Base-by-base conservation (phyloP, 805 yeast genomes). In the Lachancea quebecensis region DNA sequence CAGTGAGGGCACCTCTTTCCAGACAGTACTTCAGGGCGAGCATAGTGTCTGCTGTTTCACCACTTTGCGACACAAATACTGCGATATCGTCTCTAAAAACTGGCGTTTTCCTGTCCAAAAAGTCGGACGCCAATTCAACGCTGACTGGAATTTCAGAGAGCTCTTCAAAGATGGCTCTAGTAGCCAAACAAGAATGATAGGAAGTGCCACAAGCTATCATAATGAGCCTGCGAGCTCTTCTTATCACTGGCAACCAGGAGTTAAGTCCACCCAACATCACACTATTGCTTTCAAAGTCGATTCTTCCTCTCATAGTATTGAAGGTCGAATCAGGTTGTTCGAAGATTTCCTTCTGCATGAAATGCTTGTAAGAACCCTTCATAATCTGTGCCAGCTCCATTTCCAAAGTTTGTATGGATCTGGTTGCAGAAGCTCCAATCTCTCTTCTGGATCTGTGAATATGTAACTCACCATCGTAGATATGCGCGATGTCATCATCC, bases 191-290 rank as follows among this genome's bases (percentile, higher is more conserved):
- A 14, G 99, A 93, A 70, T 93, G 99, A 65, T 90, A 93, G 0
- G 99, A 93, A 6, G 99, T 93, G 72, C 99, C 99, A 72, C 99
- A 93, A 1, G 99, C 99, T 70, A 93, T 86, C 98, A 93, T 93
- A 49, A 90, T 86, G 58, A 93, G 77, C 69, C 99, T 81, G 70
- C 97, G 81, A 57, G 96, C 89, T 62, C 96, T 81, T 70, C 98
- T 80, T 51, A 93, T 86, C 38, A 93, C 85, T 27, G 93, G 81
- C 51, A 93, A 73, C 77, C 82, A 86, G 12, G 84, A 75, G 56
- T 84, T 79, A 60, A 93, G 75, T 35, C 99, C 99, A 61, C 99
- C 99, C 50, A 93, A 75, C 54, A 78, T 85, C 55, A 93, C 84
- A 36, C 70, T 72, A 57, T 75, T 74, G 64, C 82, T 81, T 38